Base-by-base conservation (phyloP, 352 stramenopile species). In the Globisporangium cylindrosporum region DNA sequence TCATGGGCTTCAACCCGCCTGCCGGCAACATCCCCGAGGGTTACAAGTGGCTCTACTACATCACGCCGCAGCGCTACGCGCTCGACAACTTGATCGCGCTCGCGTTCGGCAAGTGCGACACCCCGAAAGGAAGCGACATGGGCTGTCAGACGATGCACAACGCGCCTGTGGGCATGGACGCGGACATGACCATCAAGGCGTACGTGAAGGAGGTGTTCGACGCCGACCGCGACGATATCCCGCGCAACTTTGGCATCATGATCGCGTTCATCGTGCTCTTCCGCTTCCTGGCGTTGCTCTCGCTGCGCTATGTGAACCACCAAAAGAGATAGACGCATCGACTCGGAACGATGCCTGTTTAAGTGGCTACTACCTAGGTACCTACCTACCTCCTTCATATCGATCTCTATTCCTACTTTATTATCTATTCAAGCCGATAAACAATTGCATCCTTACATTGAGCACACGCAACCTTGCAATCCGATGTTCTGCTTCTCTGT, bases 41-140 rank as follows among this genome's bases (percentile, higher is more conserved):
- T 7, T 77, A 76, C 51, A 67, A 61, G 29, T 76, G 69, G 69
- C 65, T 77, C 32, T 73, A 76, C 56, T 64, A 59, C 7, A 75
- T 73, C 58, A 73, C 61, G 38, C 69, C 69, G 25, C 67, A 75
- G 18, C 63, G 54, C 32, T 68, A 68, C 27, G 53, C 29, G n/a
- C 20, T 66, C 20, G 64, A 20, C 29, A 53, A 53, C 32, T n/a
- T 61, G 10, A 55, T 68, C 25, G 49, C 29, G 29, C 20, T 66
- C 10, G 64, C 46, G 38, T 70, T 70, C 6, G 41, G 64, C 46
- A 59, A 70, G 27, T 70, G 64, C 29, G 62, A 68, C 15, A 43
- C 18, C 2, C 29, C 41, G 2, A 57, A 41, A 4, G 41, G 41
- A 49, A 49, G 41, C 14, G 54, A 64, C 27, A 22, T 73, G 12